Evolutionary conservation across 345 rosid genomes (phyloP).

Genomic region (Litchi chinensis): DNA sequence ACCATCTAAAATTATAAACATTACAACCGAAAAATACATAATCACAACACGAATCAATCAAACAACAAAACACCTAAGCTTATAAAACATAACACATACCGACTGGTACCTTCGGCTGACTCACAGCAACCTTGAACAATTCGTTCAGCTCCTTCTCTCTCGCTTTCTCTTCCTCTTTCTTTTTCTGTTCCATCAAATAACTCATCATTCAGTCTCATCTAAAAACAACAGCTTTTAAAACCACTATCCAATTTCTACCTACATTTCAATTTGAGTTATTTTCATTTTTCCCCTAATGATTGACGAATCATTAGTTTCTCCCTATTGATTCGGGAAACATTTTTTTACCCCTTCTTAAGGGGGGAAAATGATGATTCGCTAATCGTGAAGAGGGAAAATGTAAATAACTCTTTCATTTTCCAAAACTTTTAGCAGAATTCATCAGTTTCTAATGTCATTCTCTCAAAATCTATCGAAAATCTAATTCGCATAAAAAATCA

Average conservation of each 20-base stretch:
- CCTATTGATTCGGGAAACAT: too few species aligned
- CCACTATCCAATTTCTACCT: neutral
- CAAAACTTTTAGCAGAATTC: neutral
- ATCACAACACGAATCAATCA: neutral
- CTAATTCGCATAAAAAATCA: neutral
- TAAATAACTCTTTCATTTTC: neutral
- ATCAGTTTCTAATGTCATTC: neutral
- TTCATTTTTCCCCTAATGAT: too few species aligned
- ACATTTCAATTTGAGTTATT: neutral
- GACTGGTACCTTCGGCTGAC: slow-evolving; percentile 90
- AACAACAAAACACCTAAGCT: neutral
- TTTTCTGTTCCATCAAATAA: slow-evolving; percentile 57
- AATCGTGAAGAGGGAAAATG: too few species aligned
- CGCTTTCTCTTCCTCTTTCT: slow-evolving; percentile 97
- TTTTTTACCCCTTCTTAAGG: too few species aligned
- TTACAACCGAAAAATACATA: neutral
- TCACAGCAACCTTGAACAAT: slow-evolving; percentile 86
- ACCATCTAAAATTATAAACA: slow-evolving; percentile 14
- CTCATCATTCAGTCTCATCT: neutral
- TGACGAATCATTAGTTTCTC: too few species aligned
- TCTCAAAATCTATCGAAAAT: neutral
- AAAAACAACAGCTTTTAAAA: neutral
- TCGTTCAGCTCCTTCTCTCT: slow-evolving; percentile 93
- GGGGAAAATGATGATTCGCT: too few species aligned
- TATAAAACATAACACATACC: slow-evolving; percentile 43